These are phyloP conservation scores for Gossypium australe DNA, from an alignment of 345 rosid genomes.

Conservation along the genomic window DNA sequence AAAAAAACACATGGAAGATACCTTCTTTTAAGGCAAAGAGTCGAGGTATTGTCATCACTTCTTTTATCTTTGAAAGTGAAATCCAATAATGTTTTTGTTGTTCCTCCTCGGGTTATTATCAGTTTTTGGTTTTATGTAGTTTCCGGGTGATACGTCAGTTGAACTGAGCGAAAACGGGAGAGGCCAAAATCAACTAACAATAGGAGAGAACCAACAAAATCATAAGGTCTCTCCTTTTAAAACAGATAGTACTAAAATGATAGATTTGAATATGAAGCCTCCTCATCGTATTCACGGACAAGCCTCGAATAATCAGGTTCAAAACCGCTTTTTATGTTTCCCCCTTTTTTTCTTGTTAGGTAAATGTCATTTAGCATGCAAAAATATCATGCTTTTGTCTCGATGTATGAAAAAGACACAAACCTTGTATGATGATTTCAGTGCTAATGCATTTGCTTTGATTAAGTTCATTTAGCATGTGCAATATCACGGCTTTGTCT, in stretches of 20 bases:
- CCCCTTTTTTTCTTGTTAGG: not conserved
- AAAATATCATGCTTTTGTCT: no score
- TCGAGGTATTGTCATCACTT: conserved; percentile 39
- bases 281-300: conserved; percentile 47
- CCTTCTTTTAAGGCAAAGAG: conserved; percentile 69
- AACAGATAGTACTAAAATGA: conserved; percentile 35
- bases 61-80: not conserved
- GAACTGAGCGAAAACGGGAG: conserved; percentile 26
- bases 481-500: no score
- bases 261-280: conserved; percentile 78
- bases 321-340: not conserved
- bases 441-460: not conserved
- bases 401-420: not conserved
- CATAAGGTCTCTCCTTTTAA: conserved; percentile 30
- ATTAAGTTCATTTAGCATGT: not conserved
- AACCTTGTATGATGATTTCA: not conserved
- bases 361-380: no score
- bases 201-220: conserved; percentile 35
- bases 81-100: no score
- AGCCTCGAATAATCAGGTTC: conserved; percentile 56
- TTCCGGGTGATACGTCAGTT: conserved; percentile 54
- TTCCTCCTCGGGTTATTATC: not conserved
- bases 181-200: conserved; percentile 25
- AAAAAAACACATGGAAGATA: conserved; percentile 66
- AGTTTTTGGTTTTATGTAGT: conserved; percentile 34